Evolutionary conservation across 1,284 basidiomycete species (phyloP), one percentile per base, ranked within the genome.

Genomic region (Xanthoconium separans): DNA sequence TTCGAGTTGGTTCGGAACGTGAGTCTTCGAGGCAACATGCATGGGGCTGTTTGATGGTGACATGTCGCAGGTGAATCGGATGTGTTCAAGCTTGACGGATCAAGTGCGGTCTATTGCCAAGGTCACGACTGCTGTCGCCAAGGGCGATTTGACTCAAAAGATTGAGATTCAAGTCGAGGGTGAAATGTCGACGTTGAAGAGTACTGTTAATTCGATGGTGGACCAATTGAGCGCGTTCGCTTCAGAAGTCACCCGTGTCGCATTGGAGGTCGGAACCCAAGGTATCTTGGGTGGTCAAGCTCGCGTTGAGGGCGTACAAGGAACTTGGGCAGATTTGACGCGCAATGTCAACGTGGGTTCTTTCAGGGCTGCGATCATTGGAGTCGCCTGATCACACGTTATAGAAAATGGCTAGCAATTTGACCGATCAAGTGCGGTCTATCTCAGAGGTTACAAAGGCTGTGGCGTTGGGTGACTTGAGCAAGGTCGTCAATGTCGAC

Each of bases 371-470:
- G 22, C 50, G 50, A 44, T 44, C 34, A 12, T 46, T 70, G 73
- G 57, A 29, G 64, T 72, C 2, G 39, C 43, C 34, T 55, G 31
- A 65, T 46, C 18, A 53, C 1, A 5, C 41, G 6, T 47, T 34
- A 27, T 60, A 81, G 79, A 92, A 90, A 86, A 94, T 89, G 85
- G 94, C 94, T 0, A 84, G 84, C 48, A 97, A 96, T 70, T 77
- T 98, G 63, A 98, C 96, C 2, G 90, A 95, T 64, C 96, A 99
- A 82, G 96, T 98, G 61, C 89, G 95, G 62, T 95, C 93, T 54
- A 98, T 99, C 58, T 96, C 96, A 2, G 87, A 93, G 66, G 96
- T 99, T 44, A 99, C 97, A 30, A 98, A 96, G 70, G 93, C 93
- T 42, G 96, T 99, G 60, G 96, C 97, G 2, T 80, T 89, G 57